These are phyloP conservation scores for Aureobasidium sp. DNA, from an alignment of 2,329 filamentous ascomycete genomes.

Conservation along the genomic window DNA sequence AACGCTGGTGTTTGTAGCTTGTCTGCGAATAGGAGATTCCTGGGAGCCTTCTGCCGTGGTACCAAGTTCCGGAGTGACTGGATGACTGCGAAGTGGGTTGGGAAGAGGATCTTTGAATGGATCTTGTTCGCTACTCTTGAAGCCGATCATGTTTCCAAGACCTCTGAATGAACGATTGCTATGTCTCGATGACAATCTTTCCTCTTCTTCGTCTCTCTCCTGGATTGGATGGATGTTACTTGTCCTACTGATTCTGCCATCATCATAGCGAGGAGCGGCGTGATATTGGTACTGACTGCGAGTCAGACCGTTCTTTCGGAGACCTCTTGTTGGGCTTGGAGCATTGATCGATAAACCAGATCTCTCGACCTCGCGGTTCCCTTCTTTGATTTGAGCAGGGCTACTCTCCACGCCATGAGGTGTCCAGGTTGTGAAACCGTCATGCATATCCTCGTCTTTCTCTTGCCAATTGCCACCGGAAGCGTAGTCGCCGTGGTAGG, in stretches of 20 bases:
- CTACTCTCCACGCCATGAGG: background rate
- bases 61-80: slow-evolving; percentile 21
- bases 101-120: slow-evolving; percentile 33
- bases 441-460: slow-evolving; percentile 8
- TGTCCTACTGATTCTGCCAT: slow-evolving; percentile 39
- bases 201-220: slow-evolving; percentile 52
- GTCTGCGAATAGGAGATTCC: slow-evolving; percentile 17
- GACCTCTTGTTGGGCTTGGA: slow-evolving; percentile 39
- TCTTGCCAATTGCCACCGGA: slow-evolving; percentile 11
- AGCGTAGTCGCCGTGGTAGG: background rate
- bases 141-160: slow-evolving; percentile 13
- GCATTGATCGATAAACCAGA: slow-evolving; percentile 39
- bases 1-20: slow-evolving; percentile 17
- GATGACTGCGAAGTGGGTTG: slow-evolving; percentile 28
- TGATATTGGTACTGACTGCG: slow-evolving; percentile 30
- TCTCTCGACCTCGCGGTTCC: slow-evolving; percentile 30
- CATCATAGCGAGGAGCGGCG: slow-evolving; percentile 36
- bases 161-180: slow-evolving; percentile 16
- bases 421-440: slow-evolving; percentile 10
- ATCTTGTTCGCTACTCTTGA: slow-evolving; percentile 22
- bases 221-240: slow-evolving; percentile 55
- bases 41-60: background rate
- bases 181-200: slow-evolving; percentile 15
- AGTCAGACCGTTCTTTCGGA: slow-evolving; percentile 31
- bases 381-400: slow-evolving; percentile 11